phyloP scores from a whole-genome alignment of 1,284 basidiomycete species.

The Boletus albobrunnescens region DNA sequence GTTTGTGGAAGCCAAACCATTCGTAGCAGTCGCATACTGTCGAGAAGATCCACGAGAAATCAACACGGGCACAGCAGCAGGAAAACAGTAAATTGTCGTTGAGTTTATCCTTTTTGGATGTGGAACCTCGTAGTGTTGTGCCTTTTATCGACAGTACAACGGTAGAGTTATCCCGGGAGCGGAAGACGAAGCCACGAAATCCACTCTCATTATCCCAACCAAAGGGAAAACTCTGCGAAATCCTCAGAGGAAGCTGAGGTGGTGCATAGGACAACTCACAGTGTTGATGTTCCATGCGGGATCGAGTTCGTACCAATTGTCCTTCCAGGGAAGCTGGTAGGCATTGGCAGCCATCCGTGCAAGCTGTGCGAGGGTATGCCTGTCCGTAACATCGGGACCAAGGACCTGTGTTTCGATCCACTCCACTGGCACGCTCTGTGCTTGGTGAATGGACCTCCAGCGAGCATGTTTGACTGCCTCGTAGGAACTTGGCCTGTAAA shows the following conservation, averaged over 20 bases:
- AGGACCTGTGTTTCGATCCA: slow-evolving; percentile 56
- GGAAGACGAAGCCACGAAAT: slow-evolving; percentile 89
- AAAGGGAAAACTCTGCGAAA: slow-evolving; percentile 72
- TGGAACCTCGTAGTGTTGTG: slow-evolving; percentile 79
- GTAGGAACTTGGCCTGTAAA: slow-evolving; percentile 58
- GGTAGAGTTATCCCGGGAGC: slow-evolving; percentile 76
- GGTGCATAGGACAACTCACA: slow-evolving; percentile 42
- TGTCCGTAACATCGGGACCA: slow-evolving; percentile 74
- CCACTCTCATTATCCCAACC: slow-evolving; percentile 89
- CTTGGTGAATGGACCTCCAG: slow-evolving; percentile 44
- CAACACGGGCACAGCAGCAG: slow-evolving; percentile 94
- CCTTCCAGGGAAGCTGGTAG: slow-evolving; percentile 66
- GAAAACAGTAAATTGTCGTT: slow-evolving; percentile 98
- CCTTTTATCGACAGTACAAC: slow-evolving; percentile 94
- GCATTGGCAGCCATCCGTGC: slow-evolving; percentile 92
- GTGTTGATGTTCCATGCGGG: slow-evolving; percentile 59
- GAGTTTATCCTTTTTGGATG: slow-evolving; percentile 89
- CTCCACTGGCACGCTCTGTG: slow-evolving; percentile 48
- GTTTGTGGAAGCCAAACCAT: slow-evolving; percentile 50
- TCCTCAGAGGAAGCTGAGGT: slow-evolving; percentile 5
- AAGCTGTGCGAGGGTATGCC: slow-evolving; percentile 78
- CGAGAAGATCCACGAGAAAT: slow-evolving; percentile 77
- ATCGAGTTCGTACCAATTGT: slow-evolving; percentile 84
- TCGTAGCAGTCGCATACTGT: slow-evolving; percentile 90
- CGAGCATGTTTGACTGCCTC: slow-evolving; percentile 50